Conservation (phyloP, 2,329 filamentous ascomycete species). For the Onygena corvina region DNA sequence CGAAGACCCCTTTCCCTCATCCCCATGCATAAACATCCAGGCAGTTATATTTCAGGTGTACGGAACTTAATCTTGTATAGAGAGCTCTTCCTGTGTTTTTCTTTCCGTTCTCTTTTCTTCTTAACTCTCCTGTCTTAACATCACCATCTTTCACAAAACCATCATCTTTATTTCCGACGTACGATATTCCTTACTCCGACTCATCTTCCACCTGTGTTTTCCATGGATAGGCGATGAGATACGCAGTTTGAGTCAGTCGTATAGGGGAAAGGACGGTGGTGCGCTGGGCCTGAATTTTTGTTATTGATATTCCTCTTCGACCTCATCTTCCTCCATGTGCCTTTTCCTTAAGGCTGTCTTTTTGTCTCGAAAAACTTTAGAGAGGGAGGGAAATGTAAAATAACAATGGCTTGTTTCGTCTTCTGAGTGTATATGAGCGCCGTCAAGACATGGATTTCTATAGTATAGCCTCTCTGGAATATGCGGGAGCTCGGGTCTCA, state of each 20-base stretch:
- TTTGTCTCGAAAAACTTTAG: slow-evolving; percentile 3
- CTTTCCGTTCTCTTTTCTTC: neutral
- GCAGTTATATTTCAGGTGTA: slow-evolving; percentile 6
- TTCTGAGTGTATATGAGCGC: too few species aligned
- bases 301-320: neutral
- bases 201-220: neutral
- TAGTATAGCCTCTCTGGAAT: too few species aligned
- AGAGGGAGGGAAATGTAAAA: slow-evolving; percentile 7
- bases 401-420: slow-evolving; percentile 3
- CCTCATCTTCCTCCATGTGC: neutral
- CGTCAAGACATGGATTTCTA: too few species aligned
- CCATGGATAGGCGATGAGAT: neutral
- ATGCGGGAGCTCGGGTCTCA: too few species aligned
- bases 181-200: neutral
- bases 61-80: slow-evolving; percentile 6
- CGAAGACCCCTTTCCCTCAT: neutral
- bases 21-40: slow-evolving; percentile 5
- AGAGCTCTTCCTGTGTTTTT: neutral
- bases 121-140: slow-evolving; percentile 7
- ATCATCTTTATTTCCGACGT: neutral
- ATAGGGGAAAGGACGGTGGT: neutral
- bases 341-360: neutral
- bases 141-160: neutral
- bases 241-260: neutral
- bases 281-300: neutral